Base-by-base conservation (phyloP, 768 basidiomycete species). In the Termitomyces titanicus region DNA sequence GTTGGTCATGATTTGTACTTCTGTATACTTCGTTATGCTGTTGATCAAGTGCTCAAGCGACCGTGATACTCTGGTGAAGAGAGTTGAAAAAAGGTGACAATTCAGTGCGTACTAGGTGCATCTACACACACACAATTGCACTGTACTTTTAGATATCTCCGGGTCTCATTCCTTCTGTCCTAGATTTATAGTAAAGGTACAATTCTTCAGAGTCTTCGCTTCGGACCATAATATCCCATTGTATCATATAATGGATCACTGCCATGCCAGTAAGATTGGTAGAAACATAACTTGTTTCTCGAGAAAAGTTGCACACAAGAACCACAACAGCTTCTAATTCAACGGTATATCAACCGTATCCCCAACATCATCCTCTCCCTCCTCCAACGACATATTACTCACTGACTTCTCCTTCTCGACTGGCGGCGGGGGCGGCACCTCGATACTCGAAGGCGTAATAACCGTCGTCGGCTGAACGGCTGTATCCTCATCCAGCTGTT, bases 391-490 rank as follows among this genome's bases (percentile, higher is more conserved):
- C 38, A 51, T 12, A n/a, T 52, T 62, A 55, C 69, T 71, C 57
- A 72, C 64, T 50, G 72, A 66, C 33, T 70, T 72, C 67, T 91
- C 87, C 70, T 92, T 90, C 66, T 88, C 86, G 13, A 89, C 78
- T 0, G 87, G 88, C 24, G 89, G 88, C 3, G 90, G 90, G 0
- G 89, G 85, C 3, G 88, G 89, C 6, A 92, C 85, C 64, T 92
- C 88, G 12, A 88, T 85, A 50, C 74, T 84, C 22, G 83, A 78
- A 2, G 86, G 84, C 18, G 82, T 77, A 22, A 86, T 73, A 3
- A 84, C 70, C 35, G 56, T 58, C n/a, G 68, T 61, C 22, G 53
- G 42, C 43, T 51, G 58, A 25, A 38, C 35, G 43, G 53, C 47
- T 54, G 27, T n/a, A 3, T 27, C 11, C 42, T 59, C 57, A 61